Evolutionary conservation across 495 filamentous ascomycete genomes (phyloP).

Genomic region (Aspergillus ostianus): DNA sequence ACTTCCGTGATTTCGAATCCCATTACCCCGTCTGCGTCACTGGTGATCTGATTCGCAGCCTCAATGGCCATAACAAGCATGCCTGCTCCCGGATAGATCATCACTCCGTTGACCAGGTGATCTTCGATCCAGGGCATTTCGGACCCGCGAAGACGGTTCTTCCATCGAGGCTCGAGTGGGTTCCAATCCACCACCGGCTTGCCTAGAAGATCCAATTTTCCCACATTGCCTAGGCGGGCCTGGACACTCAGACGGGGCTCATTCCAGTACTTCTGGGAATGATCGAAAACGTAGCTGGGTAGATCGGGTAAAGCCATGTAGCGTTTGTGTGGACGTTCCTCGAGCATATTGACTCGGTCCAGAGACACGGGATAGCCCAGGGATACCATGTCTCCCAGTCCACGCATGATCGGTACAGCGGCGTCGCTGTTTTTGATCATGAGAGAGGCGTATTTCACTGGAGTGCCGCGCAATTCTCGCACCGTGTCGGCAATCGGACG

Average conservation of each 20-base stretch:
- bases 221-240: slow-evolving; percentile 7
- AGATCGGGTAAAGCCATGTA: slow-evolving; percentile 1
- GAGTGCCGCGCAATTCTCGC: too few relatives aligned
- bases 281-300: slow-evolving; percentile 10
- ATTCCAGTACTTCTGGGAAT: slow-evolving; percentile 4
- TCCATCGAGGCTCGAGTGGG: slow-evolving; percentile 23
- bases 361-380: too few relatives aligned
- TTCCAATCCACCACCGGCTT: slow-evolving; percentile 15
- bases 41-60: slow-evolving; percentile 25
- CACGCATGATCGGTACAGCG: too few relatives aligned
- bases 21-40: slow-evolving; percentile 7
- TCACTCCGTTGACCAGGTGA: slow-evolving; percentile 26
- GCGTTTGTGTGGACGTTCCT: neutral
- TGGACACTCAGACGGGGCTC: slow-evolving; percentile 7
- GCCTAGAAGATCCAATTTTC: slow-evolving; percentile 24
- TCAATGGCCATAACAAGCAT: slow-evolving; percentile 39
- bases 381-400: too few relatives aligned
- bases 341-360: too few relatives aligned
- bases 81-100: slow-evolving; percentile 37
- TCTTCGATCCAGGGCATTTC: slow-evolving; percentile 38
- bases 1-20: slow-evolving; percentile 30
- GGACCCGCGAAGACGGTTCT: slow-evolving; percentile 20
- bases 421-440: too few relatives aligned
- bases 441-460: too few relatives aligned
- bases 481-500: too few relatives aligned